phyloP scores from a whole-genome alignment of 2,329 filamentous ascomycete species.

The Chaetomiaceae sp. region DNA sequence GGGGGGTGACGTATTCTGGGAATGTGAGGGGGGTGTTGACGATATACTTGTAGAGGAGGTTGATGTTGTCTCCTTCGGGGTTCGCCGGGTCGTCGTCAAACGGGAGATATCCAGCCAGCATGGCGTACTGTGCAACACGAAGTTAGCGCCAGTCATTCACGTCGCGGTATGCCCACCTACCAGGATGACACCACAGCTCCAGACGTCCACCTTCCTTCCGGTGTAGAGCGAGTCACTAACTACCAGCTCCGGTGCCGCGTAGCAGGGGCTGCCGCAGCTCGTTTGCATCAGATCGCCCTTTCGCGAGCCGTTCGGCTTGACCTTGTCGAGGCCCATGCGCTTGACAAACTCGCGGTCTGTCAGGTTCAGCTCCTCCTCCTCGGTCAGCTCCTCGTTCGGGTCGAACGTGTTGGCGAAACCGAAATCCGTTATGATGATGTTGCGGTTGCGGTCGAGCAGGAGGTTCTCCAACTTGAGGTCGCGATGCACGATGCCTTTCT shows the following conservation, averaged over 20 bases:
- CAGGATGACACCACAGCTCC: conserved; percentile 98
- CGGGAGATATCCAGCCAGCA: conserved; percentile 94
- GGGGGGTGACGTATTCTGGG: conserved; percentile 96
- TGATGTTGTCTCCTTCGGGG: conserved; percentile 98
- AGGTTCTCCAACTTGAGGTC: conserved; percentile 96
- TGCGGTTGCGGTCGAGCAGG: conserved; percentile 89
- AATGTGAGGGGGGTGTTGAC: conserved; percentile 95
- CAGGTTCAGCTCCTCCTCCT: conserved; percentile 85
- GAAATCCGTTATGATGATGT: conserved; percentile 99
- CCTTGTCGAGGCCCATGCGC: conserved; percentile 75
- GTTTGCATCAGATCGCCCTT: conserved; percentile 98
- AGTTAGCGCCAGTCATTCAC: neutral
- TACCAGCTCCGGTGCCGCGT: conserved; percentile 92
- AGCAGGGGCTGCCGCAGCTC: conserved; percentile 96
- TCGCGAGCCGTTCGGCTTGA: conserved; percentile 68
- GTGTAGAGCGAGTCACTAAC: conserved; percentile 98
- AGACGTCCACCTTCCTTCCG: conserved; percentile 95
- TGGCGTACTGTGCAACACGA: conserved; percentile 68
- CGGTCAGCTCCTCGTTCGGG: conserved; percentile 76
- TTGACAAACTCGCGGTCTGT: conserved; percentile 86
- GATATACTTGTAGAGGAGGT: conserved; percentile 98
- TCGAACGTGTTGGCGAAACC: conserved; percentile 98
- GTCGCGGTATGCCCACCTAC: conserved; percentile 51
- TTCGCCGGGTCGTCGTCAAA: conserved; percentile 99
- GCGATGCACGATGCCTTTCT: conserved; percentile 96